A percentile compares a stretch with the other conserved stretches of the same genome.
Evolutionary conservation across 352 stramenopile genomes (phyloP).

Genomic region (Phytophthora vignae): DNA sequence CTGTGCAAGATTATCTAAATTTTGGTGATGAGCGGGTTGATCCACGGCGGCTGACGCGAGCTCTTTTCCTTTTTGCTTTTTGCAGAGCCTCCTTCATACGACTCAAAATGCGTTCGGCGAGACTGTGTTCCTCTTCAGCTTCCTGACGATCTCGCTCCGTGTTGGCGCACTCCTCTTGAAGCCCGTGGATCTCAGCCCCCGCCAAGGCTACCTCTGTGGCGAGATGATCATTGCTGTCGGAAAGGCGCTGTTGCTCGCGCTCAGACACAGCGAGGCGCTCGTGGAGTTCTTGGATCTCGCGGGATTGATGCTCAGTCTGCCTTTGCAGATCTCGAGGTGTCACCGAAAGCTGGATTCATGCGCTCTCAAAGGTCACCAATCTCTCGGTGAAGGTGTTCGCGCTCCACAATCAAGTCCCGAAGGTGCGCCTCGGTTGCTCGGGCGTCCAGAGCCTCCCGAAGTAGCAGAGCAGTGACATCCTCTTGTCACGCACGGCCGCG

Average conservation of each 20-base stretch:
- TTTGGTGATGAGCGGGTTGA: neutral
- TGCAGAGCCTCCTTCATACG: neutral
- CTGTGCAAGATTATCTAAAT: neutral
- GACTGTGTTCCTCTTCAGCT: neutral
- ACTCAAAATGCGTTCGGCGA: neutral
- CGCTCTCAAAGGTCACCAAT: no score
- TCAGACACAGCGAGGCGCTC: neutral
- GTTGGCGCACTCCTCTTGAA: neutral
- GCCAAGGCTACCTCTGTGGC: neutral
- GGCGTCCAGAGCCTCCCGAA: no score
- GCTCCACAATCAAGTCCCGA: no score
- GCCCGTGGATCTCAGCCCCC: neutral
- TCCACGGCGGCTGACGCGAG: neutral
- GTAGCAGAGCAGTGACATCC: no score
- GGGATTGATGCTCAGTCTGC: no score
- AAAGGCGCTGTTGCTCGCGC: neutral
- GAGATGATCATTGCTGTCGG: neutral
- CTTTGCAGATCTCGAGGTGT: no score
- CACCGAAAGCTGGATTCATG: no score
- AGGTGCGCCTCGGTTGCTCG: no score
- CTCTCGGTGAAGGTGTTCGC: no score
- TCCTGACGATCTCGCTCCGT: neutral
- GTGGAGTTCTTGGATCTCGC: neutral
- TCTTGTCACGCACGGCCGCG: no score
- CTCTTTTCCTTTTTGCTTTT: no score